Evolutionary conservation across 352 stramenopile genomes (phyloP).

Genomic region (Phytopythium vexans): DNA sequence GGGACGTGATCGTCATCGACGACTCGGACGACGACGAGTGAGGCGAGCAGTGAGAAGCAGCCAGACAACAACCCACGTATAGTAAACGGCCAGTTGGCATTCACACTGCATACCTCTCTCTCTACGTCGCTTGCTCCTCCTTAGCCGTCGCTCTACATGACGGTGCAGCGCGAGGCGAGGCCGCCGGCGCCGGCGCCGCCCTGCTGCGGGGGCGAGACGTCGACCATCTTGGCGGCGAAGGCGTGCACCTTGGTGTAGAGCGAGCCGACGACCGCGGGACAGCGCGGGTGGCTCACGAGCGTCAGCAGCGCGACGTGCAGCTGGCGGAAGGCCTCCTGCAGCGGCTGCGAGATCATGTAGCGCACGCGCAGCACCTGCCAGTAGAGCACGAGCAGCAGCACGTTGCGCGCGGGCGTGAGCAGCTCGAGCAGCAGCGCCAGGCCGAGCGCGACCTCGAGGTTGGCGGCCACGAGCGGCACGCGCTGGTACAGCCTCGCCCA

Average conservation of each 20-base stretch:
- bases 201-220: constrained; percentile 42
- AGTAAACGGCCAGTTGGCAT: not conserved
- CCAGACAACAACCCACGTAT: not conserved
- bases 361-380: constrained; percentile 89
- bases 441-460: constrained; percentile 81
- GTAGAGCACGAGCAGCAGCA: constrained; percentile 84
- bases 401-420: constrained; percentile 81
- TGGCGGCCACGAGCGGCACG: constrained; percentile 72
- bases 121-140: not conserved
- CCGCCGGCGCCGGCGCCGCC: constrained; percentile 22
- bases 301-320: constrained; percentile 63
- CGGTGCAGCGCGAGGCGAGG: constrained; percentile 46
- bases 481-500: constrained; percentile 82
- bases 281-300: constrained; percentile 65
- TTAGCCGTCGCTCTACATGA: constrained; percentile 54
- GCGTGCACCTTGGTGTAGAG: constrained; percentile 71
- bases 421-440: constrained; percentile 79
- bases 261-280: constrained; percentile 43
- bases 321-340: constrained; percentile 77
- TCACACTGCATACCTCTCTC: not conserved
- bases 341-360: constrained; percentile 89
- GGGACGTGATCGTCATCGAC: constrained; percentile 82
- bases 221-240: constrained; percentile 68
- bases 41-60: not conserved
- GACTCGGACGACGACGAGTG: constrained; percentile 45